These are phyloP conservation scores for Phytophthora megakarya DNA, from an alignment of 352 stramenopile species.

Conservation along the genomic window DNA sequence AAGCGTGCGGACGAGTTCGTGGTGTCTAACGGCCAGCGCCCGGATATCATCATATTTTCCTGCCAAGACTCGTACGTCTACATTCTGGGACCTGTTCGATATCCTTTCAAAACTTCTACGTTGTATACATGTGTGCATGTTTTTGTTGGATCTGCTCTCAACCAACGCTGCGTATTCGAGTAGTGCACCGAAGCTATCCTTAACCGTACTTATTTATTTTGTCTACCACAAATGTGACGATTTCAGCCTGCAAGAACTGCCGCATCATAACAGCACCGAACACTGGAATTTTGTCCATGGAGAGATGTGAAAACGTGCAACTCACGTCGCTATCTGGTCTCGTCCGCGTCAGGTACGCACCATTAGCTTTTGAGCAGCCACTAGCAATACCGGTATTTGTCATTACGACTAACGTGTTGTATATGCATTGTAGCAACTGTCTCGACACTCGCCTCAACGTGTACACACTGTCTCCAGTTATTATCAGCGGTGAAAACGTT, in stretches of 20 bases:
- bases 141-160: neutral
- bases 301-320: slow-evolving; percentile 94
- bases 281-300: slow-evolving; percentile 91
- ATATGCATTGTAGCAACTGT: slow-evolving; percentile 84
- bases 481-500: slow-evolving; percentile 96
- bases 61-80: slow-evolving; percentile 96
- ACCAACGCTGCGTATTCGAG: neutral
- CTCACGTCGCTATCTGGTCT: slow-evolving; percentile 88
- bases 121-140: slow-evolving; percentile 9
- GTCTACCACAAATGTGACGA: slow-evolving; percentile 85
- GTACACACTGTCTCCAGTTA: slow-evolving; percentile 90
- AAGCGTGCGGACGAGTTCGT: slow-evolving; percentile 73
- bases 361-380: neutral
- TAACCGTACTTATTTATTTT: slow-evolving; percentile 46
- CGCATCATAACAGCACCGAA: slow-evolving; percentile 96
- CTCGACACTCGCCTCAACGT: slow-evolving; percentile 92
- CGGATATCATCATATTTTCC: slow-evolving; percentile 87
- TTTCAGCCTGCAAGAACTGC: slow-evolving; percentile 95
- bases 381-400: neutral
- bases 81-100: slow-evolving; percentile 93
- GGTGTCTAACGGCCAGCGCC: slow-evolving; percentile 38
- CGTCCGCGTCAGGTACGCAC: slow-evolving; percentile 78
- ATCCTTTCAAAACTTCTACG: slow-evolving; percentile 75
- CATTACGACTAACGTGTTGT: neutral
- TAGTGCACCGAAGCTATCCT: slow-evolving; percentile 36